Conservation (phyloP, 2,329 filamentous ascomycete species). For the Fusarium verrucosum region DNA sequence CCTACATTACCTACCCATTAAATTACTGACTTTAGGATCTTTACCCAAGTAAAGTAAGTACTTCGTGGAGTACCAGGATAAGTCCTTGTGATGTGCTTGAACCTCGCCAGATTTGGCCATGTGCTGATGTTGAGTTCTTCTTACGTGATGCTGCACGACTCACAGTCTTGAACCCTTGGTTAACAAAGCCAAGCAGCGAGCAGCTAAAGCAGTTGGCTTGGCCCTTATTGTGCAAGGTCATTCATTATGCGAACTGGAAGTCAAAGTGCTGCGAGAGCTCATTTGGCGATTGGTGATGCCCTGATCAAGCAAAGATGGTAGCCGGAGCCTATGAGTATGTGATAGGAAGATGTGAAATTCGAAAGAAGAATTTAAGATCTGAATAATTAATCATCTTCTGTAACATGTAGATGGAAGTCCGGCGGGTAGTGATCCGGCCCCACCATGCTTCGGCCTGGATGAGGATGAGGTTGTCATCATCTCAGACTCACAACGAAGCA, state of each 20-base stretch:
- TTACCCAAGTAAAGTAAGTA: no score
- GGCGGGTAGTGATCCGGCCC: slow-evolving; percentile 22
- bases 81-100: background rate
- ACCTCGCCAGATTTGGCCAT: slow-evolving; percentile 1
- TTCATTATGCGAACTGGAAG: background rate
- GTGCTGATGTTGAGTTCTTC: background rate
- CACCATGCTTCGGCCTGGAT: slow-evolving; percentile 12
- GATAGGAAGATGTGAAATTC: background rate
- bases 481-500: background rate
- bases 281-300: background rate
- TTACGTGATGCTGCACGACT: background rate
- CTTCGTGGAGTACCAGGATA: slow-evolving; percentile 20
- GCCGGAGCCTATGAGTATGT: no score
- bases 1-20: no score
- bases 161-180: background rate
- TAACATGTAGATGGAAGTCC: background rate
- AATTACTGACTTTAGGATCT: no score
- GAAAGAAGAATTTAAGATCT: background rate
- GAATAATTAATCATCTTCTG: background rate
- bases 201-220: background rate
- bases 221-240: background rate
- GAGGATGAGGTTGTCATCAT: slow-evolving; percentile 11
- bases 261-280: background rate
- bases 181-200: background rate
- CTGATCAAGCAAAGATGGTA: no score